A percentile compares a stretch with the other conserved stretches of the same genome.
phyloP scores from a whole-genome alignment of 371 early-diverging fungal species.

The Lichtheimia ramosa region DNA sequence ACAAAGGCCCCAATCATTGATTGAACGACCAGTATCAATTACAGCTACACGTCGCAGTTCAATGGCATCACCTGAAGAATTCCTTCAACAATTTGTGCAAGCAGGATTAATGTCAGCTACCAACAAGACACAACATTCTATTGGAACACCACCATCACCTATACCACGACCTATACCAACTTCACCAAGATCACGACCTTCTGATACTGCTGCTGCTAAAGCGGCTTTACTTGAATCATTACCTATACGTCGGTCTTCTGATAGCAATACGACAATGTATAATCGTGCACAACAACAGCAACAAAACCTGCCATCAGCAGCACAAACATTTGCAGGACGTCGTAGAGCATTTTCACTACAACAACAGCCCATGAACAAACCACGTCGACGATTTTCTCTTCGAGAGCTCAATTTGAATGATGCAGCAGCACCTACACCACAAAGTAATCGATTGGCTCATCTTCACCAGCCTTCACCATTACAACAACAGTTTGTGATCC shows the following conservation, averaged over 20 bases:
- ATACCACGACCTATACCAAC: constrained; percentile 14
- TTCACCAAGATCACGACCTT: neutral
- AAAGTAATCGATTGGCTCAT: constrained; percentile 6
- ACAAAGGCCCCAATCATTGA: constrained; percentile 11
- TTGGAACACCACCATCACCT: neutral
- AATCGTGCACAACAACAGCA: neutral
- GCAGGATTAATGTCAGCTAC: constrained; percentile 7
- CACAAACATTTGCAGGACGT: constrained; percentile 9
- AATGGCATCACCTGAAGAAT: constrained; percentile 46
- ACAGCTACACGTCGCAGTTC: constrained; percentile 34
- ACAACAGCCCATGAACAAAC: constrained; percentile 19
- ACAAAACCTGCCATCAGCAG: neutral
- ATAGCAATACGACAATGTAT: neutral
- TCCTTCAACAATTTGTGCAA: constrained; percentile 34
- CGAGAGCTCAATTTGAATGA: constrained; percentile 17
- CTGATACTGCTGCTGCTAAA: neutral
- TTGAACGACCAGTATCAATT: constrained; percentile 27
- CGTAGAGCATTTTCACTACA: constrained; percentile 44
- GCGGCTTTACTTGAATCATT: neutral
- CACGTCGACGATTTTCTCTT: constrained; percentile 21
- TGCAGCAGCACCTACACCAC: neutral
- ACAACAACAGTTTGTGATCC: constrained; percentile 20
- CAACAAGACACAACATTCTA: neutral
- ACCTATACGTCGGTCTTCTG: neutral
- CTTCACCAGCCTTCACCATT: constrained; percentile 25